A percentile compares a stretch with the other conserved stretches of the same genome.
phyloP scores from a whole-genome alignment of 176 grass and related monocot genomes.

The Cymbopogon citratus region DNA sequence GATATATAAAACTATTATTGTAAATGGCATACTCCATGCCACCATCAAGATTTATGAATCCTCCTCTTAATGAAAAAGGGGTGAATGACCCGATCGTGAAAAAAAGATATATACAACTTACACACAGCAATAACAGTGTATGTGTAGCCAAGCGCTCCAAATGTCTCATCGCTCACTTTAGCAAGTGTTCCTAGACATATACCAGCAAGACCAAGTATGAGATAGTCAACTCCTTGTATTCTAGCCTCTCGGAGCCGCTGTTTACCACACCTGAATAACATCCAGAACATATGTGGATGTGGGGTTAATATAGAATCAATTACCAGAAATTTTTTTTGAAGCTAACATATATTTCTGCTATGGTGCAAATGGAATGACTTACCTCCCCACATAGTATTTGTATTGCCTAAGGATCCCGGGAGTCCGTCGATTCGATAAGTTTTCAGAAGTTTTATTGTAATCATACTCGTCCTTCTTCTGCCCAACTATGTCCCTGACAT shows the following conservation, averaged over 20 bases:
- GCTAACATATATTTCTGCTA: too few relatives aligned
- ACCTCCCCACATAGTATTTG: slow-evolving; percentile 84
- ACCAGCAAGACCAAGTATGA: slow-evolving; percentile 70
- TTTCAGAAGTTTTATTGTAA: slow-evolving; percentile 57
- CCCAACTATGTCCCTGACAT: slow-evolving; percentile 62
- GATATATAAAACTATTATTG: not conserved
- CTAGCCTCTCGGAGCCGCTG: slow-evolving; percentile 82
- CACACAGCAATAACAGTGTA: slow-evolving; percentile 90
- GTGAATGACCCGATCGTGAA: too few relatives aligned
- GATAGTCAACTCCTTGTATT: slow-evolving; percentile 80
- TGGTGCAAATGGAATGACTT: too few relatives aligned
- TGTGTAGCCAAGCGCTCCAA: slow-evolving; percentile 78
- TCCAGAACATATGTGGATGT: not conserved
- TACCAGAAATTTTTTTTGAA: not conserved
- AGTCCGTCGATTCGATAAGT: slow-evolving; percentile 71
- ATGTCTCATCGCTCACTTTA: slow-evolving; percentile 85
- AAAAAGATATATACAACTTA: slow-evolving; percentile 45
- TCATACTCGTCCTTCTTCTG: slow-evolving; percentile 75
- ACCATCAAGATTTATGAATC: too few relatives aligned
- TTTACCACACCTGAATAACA: slow-evolving; percentile 57
- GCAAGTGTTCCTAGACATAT: slow-evolving; percentile 81
- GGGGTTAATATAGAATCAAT: not conserved
- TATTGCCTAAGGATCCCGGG: slow-evolving; percentile 61
- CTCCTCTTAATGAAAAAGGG: too few relatives aligned
- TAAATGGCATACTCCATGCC: not conserved